A percentile compares a stretch with the other conserved stretches of the same genome.
Evolutionary conservation across 352 stramenopile species (phyloP).

Genomic region (Thalassiosira gravida): DNA sequence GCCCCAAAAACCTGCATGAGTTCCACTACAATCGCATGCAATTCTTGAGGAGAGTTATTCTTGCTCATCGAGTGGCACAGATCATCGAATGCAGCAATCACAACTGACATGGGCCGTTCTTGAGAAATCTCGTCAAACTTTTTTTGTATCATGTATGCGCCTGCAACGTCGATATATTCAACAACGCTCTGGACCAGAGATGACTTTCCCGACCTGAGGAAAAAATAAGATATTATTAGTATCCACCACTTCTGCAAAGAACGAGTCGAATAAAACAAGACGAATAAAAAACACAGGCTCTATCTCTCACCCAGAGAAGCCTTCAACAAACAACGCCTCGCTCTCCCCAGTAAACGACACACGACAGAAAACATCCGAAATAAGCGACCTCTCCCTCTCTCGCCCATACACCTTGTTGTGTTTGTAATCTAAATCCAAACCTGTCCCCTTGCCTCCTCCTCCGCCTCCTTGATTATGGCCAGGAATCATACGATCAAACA

Average conservation of each 20-base stretch:
- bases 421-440: constrained; percentile 8
- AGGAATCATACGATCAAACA: constrained; percentile 19
- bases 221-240: not conserved
- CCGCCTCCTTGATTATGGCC: not conserved
- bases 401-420: constrained; percentile 44
- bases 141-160: constrained; percentile 31
- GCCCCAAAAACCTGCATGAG: constrained; percentile 38
- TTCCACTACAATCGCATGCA: constrained; percentile 23
- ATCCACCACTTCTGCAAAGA: no score
- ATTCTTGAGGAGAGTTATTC: constrained; percentile 13
- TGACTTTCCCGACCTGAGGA: constrained; percentile 24
- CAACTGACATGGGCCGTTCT: constrained; percentile 27
- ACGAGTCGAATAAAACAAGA: not conserved
- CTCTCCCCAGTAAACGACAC: constrained; percentile 20
- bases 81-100: constrained; percentile 52
- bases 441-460: not conserved
- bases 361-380: constrained; percentile 37
- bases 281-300: not conserved
- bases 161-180: constrained; percentile 20
- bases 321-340: constrained; percentile 50
- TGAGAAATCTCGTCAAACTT: constrained; percentile 52
- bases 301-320: constrained; percentile 44
- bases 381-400: constrained; percentile 20
- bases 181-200: constrained; percentile 27
- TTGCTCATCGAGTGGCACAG: constrained; percentile 28